Evolutionary conservation across 306 rosid species (phyloP).

Genomic region (Begonia fuchsioides): DNA sequence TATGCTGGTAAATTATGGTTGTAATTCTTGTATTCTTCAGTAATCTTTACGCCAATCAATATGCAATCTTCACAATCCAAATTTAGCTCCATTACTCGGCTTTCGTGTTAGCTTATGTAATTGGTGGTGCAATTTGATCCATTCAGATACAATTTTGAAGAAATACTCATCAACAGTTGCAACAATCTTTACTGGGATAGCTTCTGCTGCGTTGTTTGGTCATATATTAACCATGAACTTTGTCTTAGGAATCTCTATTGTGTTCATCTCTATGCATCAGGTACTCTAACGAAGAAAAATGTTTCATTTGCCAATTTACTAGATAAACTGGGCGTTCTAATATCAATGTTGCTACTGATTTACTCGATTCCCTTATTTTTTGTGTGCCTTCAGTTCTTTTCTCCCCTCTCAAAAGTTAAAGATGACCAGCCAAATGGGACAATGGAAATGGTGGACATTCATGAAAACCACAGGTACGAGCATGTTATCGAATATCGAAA

Average conservation of each 20-base stretch:
- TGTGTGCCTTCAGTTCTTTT: conserved; percentile 62
- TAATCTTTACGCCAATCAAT: too few relatives aligned
- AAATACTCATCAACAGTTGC: conserved; percentile 98
- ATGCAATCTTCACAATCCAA: too few relatives aligned
- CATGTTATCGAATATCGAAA: conserved; percentile 2
- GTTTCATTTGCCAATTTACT: too few relatives aligned
- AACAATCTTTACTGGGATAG: conserved; percentile 96
- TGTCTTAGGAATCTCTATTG: conserved; percentile 87
- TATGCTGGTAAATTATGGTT: conserved; percentile 60
- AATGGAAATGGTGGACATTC: conserved; percentile 51
- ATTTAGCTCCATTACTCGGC: too few relatives aligned
- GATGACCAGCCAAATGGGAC: conserved; percentile 70
- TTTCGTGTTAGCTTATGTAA: neutral
- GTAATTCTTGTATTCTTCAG: neutral
- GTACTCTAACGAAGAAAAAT: conserved; percentile 14
- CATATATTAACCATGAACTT: conserved; percentile 88
- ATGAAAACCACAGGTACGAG: conserved; percentile 53
- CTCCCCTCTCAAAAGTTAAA: conserved; percentile 69
- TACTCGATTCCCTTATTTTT: too few relatives aligned
- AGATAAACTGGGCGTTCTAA: too few relatives aligned
- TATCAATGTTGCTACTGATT: too few relatives aligned
- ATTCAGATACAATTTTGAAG: conserved; percentile 90
- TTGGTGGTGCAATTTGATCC: conserved; percentile 10
- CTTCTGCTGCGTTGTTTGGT: conserved; percentile 85
- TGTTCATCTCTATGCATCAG: conserved; percentile 99